phyloP scores from a whole-genome alignment of 148 eudicot genomes.

The Polygonum maritimum region DNA sequence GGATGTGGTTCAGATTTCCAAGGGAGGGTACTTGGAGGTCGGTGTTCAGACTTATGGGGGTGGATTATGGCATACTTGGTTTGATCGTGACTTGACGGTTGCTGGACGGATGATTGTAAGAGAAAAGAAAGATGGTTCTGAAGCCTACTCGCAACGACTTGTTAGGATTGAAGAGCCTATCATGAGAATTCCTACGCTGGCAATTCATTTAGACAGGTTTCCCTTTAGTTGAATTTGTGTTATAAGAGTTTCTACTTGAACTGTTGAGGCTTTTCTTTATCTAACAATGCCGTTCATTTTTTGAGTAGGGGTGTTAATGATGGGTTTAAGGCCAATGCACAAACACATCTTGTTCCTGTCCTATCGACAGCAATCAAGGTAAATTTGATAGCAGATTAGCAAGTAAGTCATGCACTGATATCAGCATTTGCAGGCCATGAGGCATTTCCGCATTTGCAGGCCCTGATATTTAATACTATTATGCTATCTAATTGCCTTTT shows the following conservation, averaged over 20 bases:
- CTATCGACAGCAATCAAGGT: constrained; percentile 95
- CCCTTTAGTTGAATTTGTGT: background rate
- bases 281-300: background rate
- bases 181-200: constrained; percentile 94
- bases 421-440: background rate
- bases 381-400: constrained; percentile 10
- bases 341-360: constrained; percentile 82
- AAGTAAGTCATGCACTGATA: background rate
- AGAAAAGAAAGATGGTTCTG: constrained; percentile 47
- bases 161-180: constrained; percentile 80
- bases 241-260: background rate
- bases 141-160: constrained; percentile 62
- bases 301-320: constrained; percentile 57
- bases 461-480: background rate
- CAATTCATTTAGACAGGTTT: constrained; percentile 94
- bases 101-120: constrained; percentile 85
- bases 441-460: background rate
- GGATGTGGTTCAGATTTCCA: constrained; percentile 42
- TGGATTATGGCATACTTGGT: constrained; percentile 98
- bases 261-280: background rate
- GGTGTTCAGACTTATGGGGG: constrained; percentile 96
- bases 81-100: constrained; percentile 82
- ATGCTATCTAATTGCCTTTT: background rate
- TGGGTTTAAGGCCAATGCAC: constrained; percentile 84
- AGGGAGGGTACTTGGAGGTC: constrained; percentile 87